phyloP scores from a whole-genome alignment of 495 filamentous ascomycete genomes.

The Antarctomyces pellizariae region DNA sequence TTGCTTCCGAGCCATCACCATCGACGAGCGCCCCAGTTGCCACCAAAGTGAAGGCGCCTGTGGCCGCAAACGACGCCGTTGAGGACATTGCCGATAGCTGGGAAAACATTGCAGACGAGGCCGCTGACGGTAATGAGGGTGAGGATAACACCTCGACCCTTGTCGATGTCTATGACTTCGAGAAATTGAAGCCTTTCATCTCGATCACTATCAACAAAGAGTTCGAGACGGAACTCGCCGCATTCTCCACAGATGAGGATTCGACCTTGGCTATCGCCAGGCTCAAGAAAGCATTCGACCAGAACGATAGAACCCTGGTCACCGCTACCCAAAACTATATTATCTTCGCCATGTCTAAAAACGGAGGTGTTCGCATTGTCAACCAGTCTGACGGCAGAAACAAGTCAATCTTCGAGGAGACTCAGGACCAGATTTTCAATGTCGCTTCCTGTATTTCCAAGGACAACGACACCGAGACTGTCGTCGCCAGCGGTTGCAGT shows the following conservation, averaged over 20 bases:
- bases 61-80: too few relatives aligned
- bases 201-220: constrained; percentile 35
- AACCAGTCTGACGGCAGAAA: constrained; percentile 81
- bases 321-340: constrained; percentile 82
- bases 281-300: constrained; percentile 92
- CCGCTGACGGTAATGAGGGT: constrained; percentile 43
- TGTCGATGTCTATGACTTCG: constrained; percentile 78
- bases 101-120: constrained; percentile 41
- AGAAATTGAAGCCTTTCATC: constrained; percentile 85
- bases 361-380: constrained; percentile 75
- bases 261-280: constrained; percentile 70
- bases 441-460: constrained; percentile 52
- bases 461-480: constrained; percentile 35
- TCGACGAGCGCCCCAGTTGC: too few relatives aligned
- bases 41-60: constrained; percentile 28
- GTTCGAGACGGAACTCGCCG: constrained; percentile 19
- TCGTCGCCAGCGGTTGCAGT: constrained; percentile 81
- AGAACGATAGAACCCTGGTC: constrained; percentile 79
- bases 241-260: constrained; percentile 27
- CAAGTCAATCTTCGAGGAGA: constrained; percentile 67
- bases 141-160: constrained; percentile 37
- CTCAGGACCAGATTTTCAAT: constrained; percentile 79
- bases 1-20: too few relatives aligned
- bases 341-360: constrained; percentile 77
- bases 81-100: constrained; percentile 48